Evolutionary conservation across 352 stramenopile genomes (phyloP), one percentile per base, ranked within the genome.

Genomic region (Elongisporangium undulatum): DNA sequence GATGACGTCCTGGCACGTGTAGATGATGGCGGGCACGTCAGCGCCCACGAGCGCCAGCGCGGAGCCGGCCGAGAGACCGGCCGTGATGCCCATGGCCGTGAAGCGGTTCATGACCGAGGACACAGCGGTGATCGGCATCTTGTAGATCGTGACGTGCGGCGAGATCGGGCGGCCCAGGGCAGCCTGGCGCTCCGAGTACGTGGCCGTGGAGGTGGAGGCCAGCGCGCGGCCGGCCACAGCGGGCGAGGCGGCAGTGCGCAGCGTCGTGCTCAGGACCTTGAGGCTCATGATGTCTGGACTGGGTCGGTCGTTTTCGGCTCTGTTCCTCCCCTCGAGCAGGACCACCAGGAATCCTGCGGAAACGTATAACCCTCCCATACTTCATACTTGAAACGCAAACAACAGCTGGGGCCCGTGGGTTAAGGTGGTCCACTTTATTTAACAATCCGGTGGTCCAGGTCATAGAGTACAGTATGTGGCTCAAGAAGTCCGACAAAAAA

Each of bases 121-220:
- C n/a, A 99, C 62, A 34, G 96, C 96, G 21, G 79, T 85, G 17
- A 98, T 71, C 4, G 96, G 95, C 66, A 98, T 98, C 53, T 87
- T 79, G 80, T 99, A 99, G 69, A 98, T 96, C 51, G 84, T 95
- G 45, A 99, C 94, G 72, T 99, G 92, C n/a, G 97, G 97, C 55
- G 90, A 98, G 13, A 99, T 73, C 13, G 96, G 96, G 26, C 93
- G 89, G 16, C 90, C 92, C 19, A 94, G 90, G 48, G 82, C 74
- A 21, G 85, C 78, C 79, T 97, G 95, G 22, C 83, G 81, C 61
- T 90, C 70, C 24, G 82, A 92, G 68, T 98, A 98, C 7, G 64
- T 58, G 51, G 61, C 50, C 5, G 73, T 68, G 51, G 65, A 64
- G 53, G 71, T 55, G 26, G 65, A 72, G 21, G 66, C 66, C 13